These are phyloP conservation scores for Ogataea pini DNA, from an alignment of 805 yeast genomes.

Conservation along the genomic window DNA sequence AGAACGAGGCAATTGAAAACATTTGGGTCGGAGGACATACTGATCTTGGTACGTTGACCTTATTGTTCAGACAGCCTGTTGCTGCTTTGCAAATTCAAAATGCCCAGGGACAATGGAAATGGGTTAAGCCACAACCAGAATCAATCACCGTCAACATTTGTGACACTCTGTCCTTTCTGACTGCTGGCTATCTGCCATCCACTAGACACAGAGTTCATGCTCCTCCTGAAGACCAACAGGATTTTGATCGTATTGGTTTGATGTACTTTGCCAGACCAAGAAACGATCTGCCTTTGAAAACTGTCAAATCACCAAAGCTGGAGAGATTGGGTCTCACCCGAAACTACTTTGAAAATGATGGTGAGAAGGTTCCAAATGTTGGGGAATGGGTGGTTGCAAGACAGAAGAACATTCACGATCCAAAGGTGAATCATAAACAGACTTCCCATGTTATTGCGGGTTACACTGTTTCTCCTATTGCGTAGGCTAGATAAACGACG, in stretches of 20 bases:
- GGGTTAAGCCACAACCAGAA: constrained; percentile 36
- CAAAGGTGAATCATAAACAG: constrained; percentile 8
- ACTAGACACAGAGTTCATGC: constrained; percentile 39
- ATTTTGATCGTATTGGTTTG: constrained; percentile 35
- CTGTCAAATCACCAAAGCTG: constrained; percentile 38
- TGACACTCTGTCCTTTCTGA: constrained; percentile 38
- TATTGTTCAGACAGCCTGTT: constrained; percentile 38
- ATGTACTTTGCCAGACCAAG: constrained; percentile 40
- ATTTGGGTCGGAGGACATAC: constrained; percentile 40
- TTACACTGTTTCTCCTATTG: too few relatives aligned
- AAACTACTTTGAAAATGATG: constrained; percentile 17
- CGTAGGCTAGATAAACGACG: too few relatives aligned
- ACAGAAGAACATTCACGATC: constrained; percentile 14
- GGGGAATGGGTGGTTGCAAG: constrained; percentile 22
- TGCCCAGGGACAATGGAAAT: constrained; percentile 37
- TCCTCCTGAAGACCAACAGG: constrained; percentile 38
- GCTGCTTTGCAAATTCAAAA: constrained; percentile 40
- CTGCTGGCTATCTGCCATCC: constrained; percentile 39
- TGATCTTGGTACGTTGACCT: constrained; percentile 39
- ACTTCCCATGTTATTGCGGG: constrained; percentile 19
- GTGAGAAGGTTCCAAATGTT: constrained; percentile 14
- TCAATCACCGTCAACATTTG: constrained; percentile 40
- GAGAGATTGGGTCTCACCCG: constrained; percentile 35
- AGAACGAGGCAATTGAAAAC: constrained; percentile 35
- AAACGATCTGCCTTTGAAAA: constrained; percentile 31